These are phyloP conservation scores for Bertia moriformis DNA, from an alignment of 2,329 filamentous ascomycete genomes.

Conservation along the genomic window DNA sequence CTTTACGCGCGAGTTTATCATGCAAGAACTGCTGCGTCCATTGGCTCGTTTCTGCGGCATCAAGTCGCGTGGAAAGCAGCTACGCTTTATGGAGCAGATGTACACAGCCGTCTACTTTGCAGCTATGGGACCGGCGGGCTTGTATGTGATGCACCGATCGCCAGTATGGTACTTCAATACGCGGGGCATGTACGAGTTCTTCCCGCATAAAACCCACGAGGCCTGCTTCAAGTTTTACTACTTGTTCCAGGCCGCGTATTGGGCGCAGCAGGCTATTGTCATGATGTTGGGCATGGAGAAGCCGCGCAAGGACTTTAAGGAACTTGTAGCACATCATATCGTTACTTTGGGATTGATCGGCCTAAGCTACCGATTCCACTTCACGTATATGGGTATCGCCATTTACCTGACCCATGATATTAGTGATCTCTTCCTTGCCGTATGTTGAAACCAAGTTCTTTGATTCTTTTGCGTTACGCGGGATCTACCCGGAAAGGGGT, in stretches of 20 bases:
- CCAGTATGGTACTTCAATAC: conserved; percentile 67
- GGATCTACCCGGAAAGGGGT: conserved; percentile 3
- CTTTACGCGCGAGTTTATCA: conserved; percentile 63
- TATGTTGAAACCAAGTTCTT: conserved; percentile 20
- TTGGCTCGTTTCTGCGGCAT: conserved; percentile 44
- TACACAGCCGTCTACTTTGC: conserved; percentile 62
- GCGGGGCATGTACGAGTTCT: conserved; percentile 55
- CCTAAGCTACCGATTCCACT: conserved; percentile 62
- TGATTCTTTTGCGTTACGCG: not conserved
- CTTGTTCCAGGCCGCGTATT: conserved; percentile 59
- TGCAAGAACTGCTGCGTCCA: conserved; percentile 55
- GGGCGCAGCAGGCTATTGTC: conserved; percentile 61
- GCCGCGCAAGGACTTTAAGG: conserved; percentile 60
- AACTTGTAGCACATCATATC: conserved; percentile 59
- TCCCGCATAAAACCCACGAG: conserved; percentile 53
- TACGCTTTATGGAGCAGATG: conserved; percentile 62
- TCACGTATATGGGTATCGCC: conserved; percentile 60
- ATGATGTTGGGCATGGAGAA: conserved; percentile 56
- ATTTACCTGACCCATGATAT: conserved; percentile 66
- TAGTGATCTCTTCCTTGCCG: conserved; percentile 62
- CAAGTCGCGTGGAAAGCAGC: conserved; percentile 44
- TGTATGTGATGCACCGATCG: conserved; percentile 57
- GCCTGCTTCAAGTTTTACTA: conserved; percentile 62
- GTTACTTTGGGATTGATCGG: conserved; percentile 55
- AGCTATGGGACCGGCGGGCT: conserved; percentile 49